Evolutionary conservation across 441 rosid genomes (phyloP).

Genomic region (Arabidopsis hybrid): DNA sequence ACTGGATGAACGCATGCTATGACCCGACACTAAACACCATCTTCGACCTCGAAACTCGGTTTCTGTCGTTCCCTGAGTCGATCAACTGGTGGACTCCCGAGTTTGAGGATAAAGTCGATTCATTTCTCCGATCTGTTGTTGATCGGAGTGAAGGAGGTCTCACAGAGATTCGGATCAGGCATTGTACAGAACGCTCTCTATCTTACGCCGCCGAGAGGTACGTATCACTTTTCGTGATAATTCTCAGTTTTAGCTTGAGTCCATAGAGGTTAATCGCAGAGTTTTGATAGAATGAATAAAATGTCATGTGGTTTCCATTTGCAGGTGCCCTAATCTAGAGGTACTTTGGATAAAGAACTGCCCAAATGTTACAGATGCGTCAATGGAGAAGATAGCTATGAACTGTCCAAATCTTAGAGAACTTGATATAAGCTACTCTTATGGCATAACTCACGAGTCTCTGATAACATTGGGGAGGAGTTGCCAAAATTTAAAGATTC

Average conservation of each 20-base stretch:
- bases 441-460: constrained; percentile 67
- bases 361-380: constrained; percentile 66
- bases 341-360: constrained; percentile 73
- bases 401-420: constrained; percentile 63
- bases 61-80: constrained; percentile 47
- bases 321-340: constrained; percentile 69
- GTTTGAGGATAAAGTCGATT: constrained; percentile 71
- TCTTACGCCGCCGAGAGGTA: constrained; percentile 71
- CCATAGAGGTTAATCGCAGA: neutral
- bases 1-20: constrained; percentile 66
- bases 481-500: constrained; percentile 58
- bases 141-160: constrained; percentile 61
- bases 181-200: constrained; percentile 79
- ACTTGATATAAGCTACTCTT: constrained; percentile 78
- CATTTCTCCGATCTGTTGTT: constrained; percentile 60
- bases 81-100: constrained; percentile 68
- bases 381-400: constrained; percentile 62
- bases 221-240: neutral
- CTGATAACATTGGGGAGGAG: constrained; percentile 59
- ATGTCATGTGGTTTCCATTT: neutral
- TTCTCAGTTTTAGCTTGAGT: neutral
- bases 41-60: constrained; percentile 66
- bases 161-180: constrained; percentile 59
- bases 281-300: too few relatives aligned
- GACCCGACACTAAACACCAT: constrained; percentile 65